These are phyloP conservation scores for Yamadazyma phyllophila DNA, from an alignment of 805 yeast species.

Conservation along the genomic window DNA sequence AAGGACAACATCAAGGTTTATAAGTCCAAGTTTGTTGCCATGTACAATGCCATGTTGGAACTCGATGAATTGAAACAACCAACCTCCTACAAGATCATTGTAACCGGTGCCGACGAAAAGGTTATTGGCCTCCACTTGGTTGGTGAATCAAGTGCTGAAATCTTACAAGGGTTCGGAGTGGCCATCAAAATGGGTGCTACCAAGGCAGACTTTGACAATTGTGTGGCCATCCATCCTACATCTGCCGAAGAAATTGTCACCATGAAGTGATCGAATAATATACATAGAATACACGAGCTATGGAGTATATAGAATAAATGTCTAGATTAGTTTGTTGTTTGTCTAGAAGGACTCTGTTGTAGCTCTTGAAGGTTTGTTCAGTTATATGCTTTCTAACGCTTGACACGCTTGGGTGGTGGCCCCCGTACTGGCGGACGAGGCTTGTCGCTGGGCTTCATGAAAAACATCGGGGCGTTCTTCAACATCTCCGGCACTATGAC, in stretches of 20 bases:
- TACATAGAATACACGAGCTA: not conserved
- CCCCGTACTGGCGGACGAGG: slow-evolving; percentile 75
- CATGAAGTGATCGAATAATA: slow-evolving; percentile 34
- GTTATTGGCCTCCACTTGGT: slow-evolving; percentile 93
- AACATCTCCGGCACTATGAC: slow-evolving; percentile 87
- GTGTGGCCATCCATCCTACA: slow-evolving; percentile 98
- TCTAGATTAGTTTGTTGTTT: no score
- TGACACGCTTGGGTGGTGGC: slow-evolving; percentile 42
- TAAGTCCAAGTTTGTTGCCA: slow-evolving; percentile 78
- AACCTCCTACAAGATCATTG: slow-evolving; percentile 79
- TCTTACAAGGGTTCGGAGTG: slow-evolving; percentile 97
- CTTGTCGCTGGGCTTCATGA: slow-evolving; percentile 51
- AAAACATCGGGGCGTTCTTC: slow-evolving; percentile 85
- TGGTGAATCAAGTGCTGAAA: slow-evolving; percentile 90
- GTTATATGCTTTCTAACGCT: no score
- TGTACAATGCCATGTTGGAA: slow-evolving; percentile 86
- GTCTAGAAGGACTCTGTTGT: no score
- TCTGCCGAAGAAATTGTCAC: slow-evolving; percentile 98
- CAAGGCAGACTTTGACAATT: slow-evolving; percentile 87
- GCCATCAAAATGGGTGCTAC: slow-evolving; percentile 99
- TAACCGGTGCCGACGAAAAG: slow-evolving; percentile 79
- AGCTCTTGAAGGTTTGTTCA: no score
- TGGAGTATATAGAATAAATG: no score
- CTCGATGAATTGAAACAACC: slow-evolving; percentile 70
- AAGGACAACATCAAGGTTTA: slow-evolving; percentile 76